Conservation (phyloP, 331 rosid genomes). For the Malus hybrid region DNA sequence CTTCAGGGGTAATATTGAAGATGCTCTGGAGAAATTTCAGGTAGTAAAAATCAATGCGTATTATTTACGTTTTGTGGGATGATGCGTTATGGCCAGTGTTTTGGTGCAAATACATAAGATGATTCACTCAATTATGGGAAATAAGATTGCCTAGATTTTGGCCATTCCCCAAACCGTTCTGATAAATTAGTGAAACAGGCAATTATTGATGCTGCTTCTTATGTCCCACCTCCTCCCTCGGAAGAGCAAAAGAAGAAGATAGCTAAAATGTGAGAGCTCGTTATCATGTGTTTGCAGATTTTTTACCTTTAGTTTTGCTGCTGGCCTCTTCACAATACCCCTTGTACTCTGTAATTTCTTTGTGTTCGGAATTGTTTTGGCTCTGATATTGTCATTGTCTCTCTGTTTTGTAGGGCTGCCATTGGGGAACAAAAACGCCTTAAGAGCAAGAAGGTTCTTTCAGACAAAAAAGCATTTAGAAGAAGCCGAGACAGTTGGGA, state of each 20-base stretch:
- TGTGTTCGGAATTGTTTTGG: conserved; percentile 2
- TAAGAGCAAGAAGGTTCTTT: conserved; percentile 84
- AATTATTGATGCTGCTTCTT: conserved; percentile 85
- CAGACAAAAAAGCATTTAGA: conserved; percentile 73
- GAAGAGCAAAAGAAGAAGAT: conserved; percentile 93
- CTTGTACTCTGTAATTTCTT: conserved; percentile 3
- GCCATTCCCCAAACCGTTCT: not conserved
- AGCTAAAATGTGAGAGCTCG: conserved; percentile 55
- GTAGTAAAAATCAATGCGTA: conserved; percentile 14
- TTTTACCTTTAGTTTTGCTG: not conserved
- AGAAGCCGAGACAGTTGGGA: conserved; percentile 81
- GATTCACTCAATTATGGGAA: not conserved
- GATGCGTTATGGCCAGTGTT: not conserved
- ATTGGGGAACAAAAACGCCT: conserved; percentile 86
- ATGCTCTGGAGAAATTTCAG: conserved; percentile 89
- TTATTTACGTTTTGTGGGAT: not conserved
- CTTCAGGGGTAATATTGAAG: conserved; percentile 85
- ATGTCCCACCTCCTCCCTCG: conserved; percentile 94
- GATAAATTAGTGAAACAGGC: conserved; percentile 35
- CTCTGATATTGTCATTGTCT: conserved; percentile 14
- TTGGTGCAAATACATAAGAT: not conserved
- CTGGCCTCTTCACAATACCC: not conserved
- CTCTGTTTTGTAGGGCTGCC: conserved; percentile 56
- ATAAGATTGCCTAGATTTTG: not conserved
- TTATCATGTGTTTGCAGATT: not conserved